A percentile compares a stretch with the other conserved stretches of the same genome.
Evolutionary conservation across 1,284 basidiomycete genomes (phyloP).

Genomic region (Moniliella sp.): DNA sequence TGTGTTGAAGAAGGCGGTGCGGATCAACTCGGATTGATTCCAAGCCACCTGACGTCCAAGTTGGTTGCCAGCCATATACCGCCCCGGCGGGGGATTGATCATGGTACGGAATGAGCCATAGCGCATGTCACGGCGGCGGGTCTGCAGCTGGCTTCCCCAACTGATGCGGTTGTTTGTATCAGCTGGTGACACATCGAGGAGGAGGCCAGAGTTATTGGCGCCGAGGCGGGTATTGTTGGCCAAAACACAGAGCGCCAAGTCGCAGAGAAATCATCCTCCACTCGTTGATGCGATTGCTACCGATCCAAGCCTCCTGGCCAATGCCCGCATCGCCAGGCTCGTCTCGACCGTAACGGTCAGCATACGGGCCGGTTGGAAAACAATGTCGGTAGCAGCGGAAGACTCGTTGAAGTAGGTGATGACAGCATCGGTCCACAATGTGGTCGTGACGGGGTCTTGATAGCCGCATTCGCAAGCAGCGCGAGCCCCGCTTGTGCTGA

Average conservation of each 20-base stretch:
- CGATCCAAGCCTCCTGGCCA: slow-evolving; percentile 7
- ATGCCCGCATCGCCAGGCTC: neutral
- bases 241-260: slow-evolving; percentile 11
- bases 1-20: slow-evolving; percentile 6
- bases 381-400: slow-evolving; percentile 7
- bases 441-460: no score
- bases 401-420: slow-evolving; percentile 26
- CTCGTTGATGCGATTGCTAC: slow-evolving; percentile 12
- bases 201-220: slow-evolving; percentile 3
- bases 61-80: slow-evolving; percentile 4
- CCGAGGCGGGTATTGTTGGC: slow-evolving; percentile 15
- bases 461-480: no score
- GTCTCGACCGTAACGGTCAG: slow-evolving; percentile 11
- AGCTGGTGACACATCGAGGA: slow-evolving; percentile 13
- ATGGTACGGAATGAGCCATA: slow-evolving; percentile 20
- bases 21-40: slow-evolving; percentile 4
- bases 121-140: slow-evolving; percentile 18
- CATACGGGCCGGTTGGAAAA: slow-evolving; percentile 7
- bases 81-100: slow-evolving; percentile 8
- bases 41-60: slow-evolving; percentile 1
- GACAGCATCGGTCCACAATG: no score
- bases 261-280: slow-evolving; percentile 15
- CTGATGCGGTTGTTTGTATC: slow-evolving; percentile 9
- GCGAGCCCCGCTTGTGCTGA: no score
- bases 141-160: slow-evolving; percentile 15